phyloP scores from a whole-genome alignment of 352 stramenopile species.

The Globisporangium abappressorium region DNA sequence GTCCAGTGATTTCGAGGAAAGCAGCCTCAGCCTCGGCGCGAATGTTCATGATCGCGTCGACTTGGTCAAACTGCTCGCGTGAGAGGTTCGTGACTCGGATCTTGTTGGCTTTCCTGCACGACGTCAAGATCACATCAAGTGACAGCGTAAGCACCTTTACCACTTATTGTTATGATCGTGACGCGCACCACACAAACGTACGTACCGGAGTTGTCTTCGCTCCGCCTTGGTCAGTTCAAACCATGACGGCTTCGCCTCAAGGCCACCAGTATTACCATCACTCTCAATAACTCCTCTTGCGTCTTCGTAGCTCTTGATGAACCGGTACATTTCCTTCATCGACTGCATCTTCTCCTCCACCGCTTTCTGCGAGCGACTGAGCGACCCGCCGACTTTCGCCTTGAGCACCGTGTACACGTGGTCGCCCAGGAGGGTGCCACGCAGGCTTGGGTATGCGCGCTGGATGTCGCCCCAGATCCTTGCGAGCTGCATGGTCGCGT shows the following conservation, averaged over 20 bases:
- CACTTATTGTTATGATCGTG: too few relatives aligned
- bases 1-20: background rate
- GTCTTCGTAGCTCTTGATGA: slow-evolving; percentile 50
- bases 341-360: slow-evolving; percentile 75
- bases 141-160: background rate
- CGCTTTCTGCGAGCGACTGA: slow-evolving; percentile 53
- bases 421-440: slow-evolving; percentile 42
- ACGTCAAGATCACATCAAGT: background rate
- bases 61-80: slow-evolving; percentile 36
- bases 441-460: slow-evolving; percentile 26
- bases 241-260: slow-evolving; percentile 29
- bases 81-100: slow-evolving; percentile 43
- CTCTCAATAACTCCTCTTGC: slow-evolving; percentile 17
- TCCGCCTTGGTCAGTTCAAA: slow-evolving; percentile 58
- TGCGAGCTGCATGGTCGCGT: slow-evolving; percentile 57
- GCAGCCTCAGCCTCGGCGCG: background rate
- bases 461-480: slow-evolving; percentile 47
- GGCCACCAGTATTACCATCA: slow-evolving; percentile 17
- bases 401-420: slow-evolving; percentile 58
- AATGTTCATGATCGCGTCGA: slow-evolving; percentile 35
- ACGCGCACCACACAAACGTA: background rate
- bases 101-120: slow-evolving; percentile 27
- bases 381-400: slow-evolving; percentile 31
- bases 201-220: slow-evolving; percentile 39
- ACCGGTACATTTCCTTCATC: slow-evolving; percentile 76